phyloP scores from a whole-genome alignment of 352 stramenopile species.

The Phytophthora chlamydospora region DNA sequence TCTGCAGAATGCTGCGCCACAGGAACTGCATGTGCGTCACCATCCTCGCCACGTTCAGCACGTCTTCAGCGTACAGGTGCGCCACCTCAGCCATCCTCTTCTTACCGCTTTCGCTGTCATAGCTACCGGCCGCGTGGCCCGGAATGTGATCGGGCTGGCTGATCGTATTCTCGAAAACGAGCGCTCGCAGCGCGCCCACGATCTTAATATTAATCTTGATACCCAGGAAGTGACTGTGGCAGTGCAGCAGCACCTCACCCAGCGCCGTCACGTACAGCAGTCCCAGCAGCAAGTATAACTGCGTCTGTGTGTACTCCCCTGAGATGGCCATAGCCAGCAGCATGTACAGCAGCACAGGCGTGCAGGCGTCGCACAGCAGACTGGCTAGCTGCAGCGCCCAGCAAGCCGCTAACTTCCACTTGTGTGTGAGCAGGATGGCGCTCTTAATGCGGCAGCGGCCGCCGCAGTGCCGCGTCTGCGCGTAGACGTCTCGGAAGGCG shows the following conservation, averaged over 20 bases:
- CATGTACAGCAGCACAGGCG: slow-evolving; percentile 52
- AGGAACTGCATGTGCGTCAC: slow-evolving; percentile 38
- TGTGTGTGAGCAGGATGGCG: slow-evolving; percentile 41
- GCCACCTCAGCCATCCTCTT: slow-evolving; percentile 46
- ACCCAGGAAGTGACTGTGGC: slow-evolving; percentile 37
- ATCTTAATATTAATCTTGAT: slow-evolving; percentile 49
- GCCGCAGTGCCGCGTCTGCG: slow-evolving; percentile 5
- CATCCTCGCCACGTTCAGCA: slow-evolving; percentile 29
- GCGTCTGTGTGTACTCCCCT: slow-evolving; percentile 28
- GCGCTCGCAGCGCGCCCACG: slow-evolving; percentile 33
- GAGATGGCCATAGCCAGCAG: slow-evolving; percentile 44
- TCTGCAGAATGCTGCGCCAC: slow-evolving; percentile 37
- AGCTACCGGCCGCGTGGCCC: slow-evolving; percentile 27
- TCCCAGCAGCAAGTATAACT: slow-evolving; percentile 31
- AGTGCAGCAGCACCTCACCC: slow-evolving; percentile 33
- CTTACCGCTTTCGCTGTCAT: slow-evolving; percentile 31
- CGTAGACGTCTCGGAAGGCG: slow-evolving; percentile 35
- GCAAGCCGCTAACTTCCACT: slow-evolving; percentile 36
- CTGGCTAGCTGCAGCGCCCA: slow-evolving; percentile 48
- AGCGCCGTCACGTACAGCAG: slow-evolving; percentile 38
- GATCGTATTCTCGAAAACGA: slow-evolving; percentile 51
- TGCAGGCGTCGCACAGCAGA: slow-evolving; percentile 42
- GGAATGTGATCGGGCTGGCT: slow-evolving; percentile 27
- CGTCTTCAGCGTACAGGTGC: slow-evolving; percentile 42
- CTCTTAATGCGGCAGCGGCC: slow-evolving; percentile 34